Base-by-base conservation (phyloP, 768 basidiomycete genomes). In the Hysterangium stoloniferum region DNA sequence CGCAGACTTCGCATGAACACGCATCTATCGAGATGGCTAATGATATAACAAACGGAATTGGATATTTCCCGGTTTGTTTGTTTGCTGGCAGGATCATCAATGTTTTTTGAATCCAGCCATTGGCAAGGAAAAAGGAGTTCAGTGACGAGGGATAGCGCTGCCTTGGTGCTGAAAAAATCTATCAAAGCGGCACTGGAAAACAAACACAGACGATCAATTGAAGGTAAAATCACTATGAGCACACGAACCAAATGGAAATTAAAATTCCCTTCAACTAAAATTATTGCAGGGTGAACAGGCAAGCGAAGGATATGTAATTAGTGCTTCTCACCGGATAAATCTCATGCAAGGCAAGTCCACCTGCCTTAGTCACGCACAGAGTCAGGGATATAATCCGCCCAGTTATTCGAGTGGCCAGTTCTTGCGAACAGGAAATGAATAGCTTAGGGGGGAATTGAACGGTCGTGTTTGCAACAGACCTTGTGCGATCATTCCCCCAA, bases 401-500 rank as follows among this genome's bases (percentile, higher is more conserved):
- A 0, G 86, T 79, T 29, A 88, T 81, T 19, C 74, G 73, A 37
- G 62, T 71, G 0, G 86, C 78, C 2, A 91, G 71, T 58, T 91
- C 89, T 89, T 52, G 35, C 35, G 51, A 44, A n/a, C n/a, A n/a
- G n/a, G n/a, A n/a, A n/a, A n/a, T n/a, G n/a, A n/a, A n/a, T n/a
- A n/a, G n/a, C n/a, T n/a, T n/a, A n/a, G n/a, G n/a, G n/a, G n/a
- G n/a, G n/a, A n/a, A n/a, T n/a, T n/a, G n/a, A n/a, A n/a, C n/a
- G n/a, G n/a, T n/a, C n/a, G n/a, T n/a, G n/a, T n/a, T n/a, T n/a
- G n/a, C n/a, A n/a, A n/a, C n/a, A n/a, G n/a, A 83, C 84, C 82
- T 66, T 86, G 84, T 0, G 85, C 78, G 44, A 88, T 86, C 88
- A 90, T 91, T 4, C 88, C 88, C 1, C 89, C 89, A 4, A 92